Evolutionary conservation across 108 stramenopile species (phyloP).

Genomic region (Pseudonitzschia delicatissima): DNA sequence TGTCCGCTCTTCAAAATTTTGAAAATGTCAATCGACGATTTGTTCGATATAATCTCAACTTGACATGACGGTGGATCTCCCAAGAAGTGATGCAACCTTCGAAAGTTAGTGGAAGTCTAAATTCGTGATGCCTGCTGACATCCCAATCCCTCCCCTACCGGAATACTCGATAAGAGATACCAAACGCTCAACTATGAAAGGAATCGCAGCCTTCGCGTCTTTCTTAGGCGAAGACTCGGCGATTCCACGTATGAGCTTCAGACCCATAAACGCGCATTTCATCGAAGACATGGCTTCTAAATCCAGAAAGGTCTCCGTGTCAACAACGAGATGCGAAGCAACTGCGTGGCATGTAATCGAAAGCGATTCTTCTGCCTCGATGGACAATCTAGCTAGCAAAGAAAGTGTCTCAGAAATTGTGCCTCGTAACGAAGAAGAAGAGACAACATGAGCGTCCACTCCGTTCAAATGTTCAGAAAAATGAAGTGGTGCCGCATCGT

Average conservation of each 20-base stretch:
- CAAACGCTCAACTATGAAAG: constrained; percentile 22
- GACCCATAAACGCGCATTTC: constrained; percentile 19
- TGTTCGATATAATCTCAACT: constrained; percentile 17
- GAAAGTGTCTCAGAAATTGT: constrained; percentile 29
- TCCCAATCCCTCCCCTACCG: not conserved
- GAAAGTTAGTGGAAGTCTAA: not conserved
- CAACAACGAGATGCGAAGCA: constrained; percentile 48
- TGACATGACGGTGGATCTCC: not conserved
- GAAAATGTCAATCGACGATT: not conserved
- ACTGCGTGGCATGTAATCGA: constrained; percentile 42
- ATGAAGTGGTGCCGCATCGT: constrained; percentile 18
- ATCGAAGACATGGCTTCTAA: constrained; percentile 29
- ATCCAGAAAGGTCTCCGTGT: constrained; percentile 41
- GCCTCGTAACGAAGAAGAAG: not conserved
- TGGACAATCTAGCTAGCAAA: constrained; percentile 34
- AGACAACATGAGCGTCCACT: not conserved
- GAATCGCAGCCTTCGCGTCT: constrained; percentile 10
- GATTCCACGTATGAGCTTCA: constrained; percentile 4
- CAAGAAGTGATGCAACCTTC: constrained; percentile 7
- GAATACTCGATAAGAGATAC: constrained; percentile 17
- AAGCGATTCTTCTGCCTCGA: constrained; percentile 32
- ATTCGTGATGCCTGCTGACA: not conserved
- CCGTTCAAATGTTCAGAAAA: constrained; percentile 17
- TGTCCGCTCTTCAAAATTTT: not conserved
- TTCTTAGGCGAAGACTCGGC: not conserved